A percentile compares a stretch with the other conserved stretches of the same genome.
Evolutionary conservation across 768 basidiomycete species (phyloP).

Genomic region (Amanita rimosa): DNA sequence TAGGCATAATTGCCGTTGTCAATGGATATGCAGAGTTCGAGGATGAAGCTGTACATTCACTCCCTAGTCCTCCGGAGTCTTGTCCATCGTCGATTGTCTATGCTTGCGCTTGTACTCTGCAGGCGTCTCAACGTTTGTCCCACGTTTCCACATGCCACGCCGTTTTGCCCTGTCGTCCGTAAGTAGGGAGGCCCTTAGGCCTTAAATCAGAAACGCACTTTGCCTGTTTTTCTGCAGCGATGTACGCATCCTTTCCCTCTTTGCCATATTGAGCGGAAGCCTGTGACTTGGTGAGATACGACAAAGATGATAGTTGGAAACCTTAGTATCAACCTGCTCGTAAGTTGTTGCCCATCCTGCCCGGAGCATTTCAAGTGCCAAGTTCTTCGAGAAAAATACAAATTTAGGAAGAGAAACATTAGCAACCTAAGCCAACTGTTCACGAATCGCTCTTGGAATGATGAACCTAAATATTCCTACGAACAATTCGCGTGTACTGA

Average conservation of each 20-base stretch:
- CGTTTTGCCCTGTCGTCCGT: conserved; percentile 34
- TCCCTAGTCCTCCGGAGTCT: not conserved
- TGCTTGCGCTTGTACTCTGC: conserved; percentile 72
- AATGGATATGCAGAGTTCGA: not conserved
- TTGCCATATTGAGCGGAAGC: conserved; percentile 72
- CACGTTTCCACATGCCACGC: conserved; percentile 67
- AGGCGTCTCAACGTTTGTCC: conserved; percentile 49
- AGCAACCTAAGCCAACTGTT: conserved; percentile 41
- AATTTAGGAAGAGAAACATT: conserved; percentile 38
- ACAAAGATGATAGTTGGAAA: not conserved
- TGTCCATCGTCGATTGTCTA: too few relatives aligned
- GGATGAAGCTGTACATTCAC: not conserved
- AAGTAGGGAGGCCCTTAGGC: not conserved
- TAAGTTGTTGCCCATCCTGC: conserved; percentile 73
- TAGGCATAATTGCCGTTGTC: too few relatives aligned
- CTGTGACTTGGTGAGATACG: conserved; percentile 10
- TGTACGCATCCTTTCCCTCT: conserved; percentile 52
- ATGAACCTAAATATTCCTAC: conserved; percentile 14
- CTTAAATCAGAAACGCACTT: conserved; percentile 34
- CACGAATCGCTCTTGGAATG: not conserved
- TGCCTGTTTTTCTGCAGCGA: conserved; percentile 52
- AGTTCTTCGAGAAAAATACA: conserved; percentile 37
- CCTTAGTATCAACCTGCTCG: conserved; percentile 36
- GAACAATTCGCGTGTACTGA: conserved; percentile 75
- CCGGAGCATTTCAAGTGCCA: conserved; percentile 66